A percentile compares a stretch with the other conserved stretches of the same genome.
Evolutionary conservation across 768 basidiomycete species (phyloP).

Genomic region (Trametes villosa): DNA sequence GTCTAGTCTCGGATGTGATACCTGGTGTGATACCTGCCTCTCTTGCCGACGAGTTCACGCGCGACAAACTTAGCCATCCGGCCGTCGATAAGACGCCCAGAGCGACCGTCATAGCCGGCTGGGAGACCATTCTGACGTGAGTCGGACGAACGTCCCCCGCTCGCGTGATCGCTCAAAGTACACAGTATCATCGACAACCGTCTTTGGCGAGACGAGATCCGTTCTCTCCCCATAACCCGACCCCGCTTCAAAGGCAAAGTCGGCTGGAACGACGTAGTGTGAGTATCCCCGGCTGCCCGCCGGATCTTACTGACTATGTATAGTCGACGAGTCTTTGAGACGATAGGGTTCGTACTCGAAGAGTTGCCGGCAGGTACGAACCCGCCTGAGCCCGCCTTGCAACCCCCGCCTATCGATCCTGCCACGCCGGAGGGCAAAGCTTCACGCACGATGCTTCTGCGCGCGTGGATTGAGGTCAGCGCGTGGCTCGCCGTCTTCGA

Average conservation of each 20-base stretch:
- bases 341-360: constrained; percentile 40
- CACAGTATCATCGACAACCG: constrained; percentile 74
- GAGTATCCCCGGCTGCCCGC: constrained; percentile 31
- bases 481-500: constrained; percentile 65
- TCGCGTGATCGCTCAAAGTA: background rate
- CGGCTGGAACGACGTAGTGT: constrained; percentile 69
- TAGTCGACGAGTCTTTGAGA: constrained; percentile 48
- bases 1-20: constrained; percentile 69
- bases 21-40: constrained; percentile 73
- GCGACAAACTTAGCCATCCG: constrained; percentile 66
- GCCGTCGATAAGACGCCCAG: constrained; percentile 56
- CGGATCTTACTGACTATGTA: background rate
- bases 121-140: constrained; percentile 73
- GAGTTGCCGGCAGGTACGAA: constrained; percentile 16
- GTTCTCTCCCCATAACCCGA: constrained; percentile 57
- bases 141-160: constrained; percentile 28
- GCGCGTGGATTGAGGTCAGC: constrained; percentile 79
- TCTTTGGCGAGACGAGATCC: constrained; percentile 70
- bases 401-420: constrained; percentile 59
- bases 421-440: constrained; percentile 49
- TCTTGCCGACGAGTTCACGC: constrained; percentile 62
- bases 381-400: constrained; percentile 50
- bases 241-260: constrained; percentile 63
- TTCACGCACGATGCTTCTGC: constrained; percentile 64
- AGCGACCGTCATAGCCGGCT: constrained; percentile 54